Evolutionary conservation across 1,284 basidiomycete species (phyloP).

Genomic region (Meira nashicola): DNA sequence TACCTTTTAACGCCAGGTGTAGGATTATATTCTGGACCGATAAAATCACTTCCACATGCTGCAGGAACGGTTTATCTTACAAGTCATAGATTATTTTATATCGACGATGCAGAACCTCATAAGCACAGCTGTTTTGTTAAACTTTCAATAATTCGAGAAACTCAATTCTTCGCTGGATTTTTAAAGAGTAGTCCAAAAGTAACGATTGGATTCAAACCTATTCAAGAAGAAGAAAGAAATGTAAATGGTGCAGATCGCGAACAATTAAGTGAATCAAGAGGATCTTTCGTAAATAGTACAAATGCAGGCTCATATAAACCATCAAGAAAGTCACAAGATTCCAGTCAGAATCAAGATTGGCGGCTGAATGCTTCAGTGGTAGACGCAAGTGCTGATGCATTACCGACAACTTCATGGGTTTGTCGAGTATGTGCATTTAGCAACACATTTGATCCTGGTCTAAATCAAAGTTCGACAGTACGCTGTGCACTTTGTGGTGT

Average conservation of each 20-base stretch:
- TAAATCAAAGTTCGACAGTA: not conserved
- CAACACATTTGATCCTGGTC: constrained; percentile 16
- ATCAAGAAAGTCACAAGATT: not conserved
- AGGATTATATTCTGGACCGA: constrained; percentile 58
- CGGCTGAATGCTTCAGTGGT: constrained; percentile 20
- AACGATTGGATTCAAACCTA: constrained; percentile 59
- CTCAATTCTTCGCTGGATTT: constrained; percentile 86
- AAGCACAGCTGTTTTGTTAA: constrained; percentile 55
- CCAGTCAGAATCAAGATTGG: constrained; percentile 20
- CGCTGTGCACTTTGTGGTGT: constrained; percentile 35
- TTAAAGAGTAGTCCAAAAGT: constrained; percentile 86
- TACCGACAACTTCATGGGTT: constrained; percentile 27
- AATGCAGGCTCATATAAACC: not conserved
- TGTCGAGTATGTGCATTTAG: constrained; percentile 40
- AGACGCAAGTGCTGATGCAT: constrained; percentile 16
- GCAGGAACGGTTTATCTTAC: constrained; percentile 71
- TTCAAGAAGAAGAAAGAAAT: constrained; percentile 22
- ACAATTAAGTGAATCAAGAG: constrained; percentile 30
- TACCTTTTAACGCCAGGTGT: constrained; percentile 38
- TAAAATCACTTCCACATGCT: constrained; percentile 72
- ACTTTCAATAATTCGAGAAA: constrained; percentile 67
- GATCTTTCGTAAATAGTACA: constrained; percentile 2
- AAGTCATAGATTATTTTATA: constrained; percentile 77
- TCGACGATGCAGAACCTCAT: constrained; percentile 63
- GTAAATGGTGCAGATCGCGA: constrained; percentile 4